Percentiles rank a stretch among this genome's conserved stretches.
phyloP scores from a whole-genome alignment of 1,284 basidiomycete genomes.

The Naganishia sp. region DNA sequence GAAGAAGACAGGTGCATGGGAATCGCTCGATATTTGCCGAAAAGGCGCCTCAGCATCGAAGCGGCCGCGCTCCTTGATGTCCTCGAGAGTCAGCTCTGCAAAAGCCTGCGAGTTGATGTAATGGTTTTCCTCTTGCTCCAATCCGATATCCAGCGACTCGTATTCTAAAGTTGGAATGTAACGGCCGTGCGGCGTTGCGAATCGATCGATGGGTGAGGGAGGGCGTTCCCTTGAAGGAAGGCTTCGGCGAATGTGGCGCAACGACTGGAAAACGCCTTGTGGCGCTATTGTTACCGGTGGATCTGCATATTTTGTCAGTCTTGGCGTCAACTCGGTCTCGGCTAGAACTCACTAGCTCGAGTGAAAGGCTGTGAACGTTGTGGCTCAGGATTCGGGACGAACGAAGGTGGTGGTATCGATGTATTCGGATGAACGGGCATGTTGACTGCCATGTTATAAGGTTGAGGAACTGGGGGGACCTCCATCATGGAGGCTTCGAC shows the following conservation, averaged over 20 bases:
- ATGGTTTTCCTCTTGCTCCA: constrained; percentile 19
- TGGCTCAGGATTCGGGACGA: neutral
- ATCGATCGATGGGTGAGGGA: no score
- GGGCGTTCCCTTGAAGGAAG: neutral
- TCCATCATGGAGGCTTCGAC: neutral
- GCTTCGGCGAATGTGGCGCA: constrained; percentile 17
- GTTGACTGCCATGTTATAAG: neutral
- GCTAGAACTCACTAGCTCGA: neutral
- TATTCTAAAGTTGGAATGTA: no score
- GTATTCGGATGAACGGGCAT: neutral
- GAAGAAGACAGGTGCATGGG: constrained; percentile 42
- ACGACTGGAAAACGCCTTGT: neutral
- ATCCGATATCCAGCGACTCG: constrained; percentile 7
- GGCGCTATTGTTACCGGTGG: neutral
- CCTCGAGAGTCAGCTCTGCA: constrained; percentile 17
- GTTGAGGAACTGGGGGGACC: neutral
- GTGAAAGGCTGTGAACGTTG: constrained; percentile 3
- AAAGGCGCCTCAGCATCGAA: constrained; percentile 35
- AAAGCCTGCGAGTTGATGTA: constrained; percentile 12
- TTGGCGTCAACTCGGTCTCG: no score
- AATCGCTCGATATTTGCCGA: constrained; percentile 44
- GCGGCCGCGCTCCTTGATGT: constrained; percentile 7
- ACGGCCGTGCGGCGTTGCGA: no score
- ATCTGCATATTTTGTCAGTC: neutral
- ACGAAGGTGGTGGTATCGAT: neutral